Conservation (phyloP, 352 stramenopile genomes). For the Globisporangium ultimum region DNA sequence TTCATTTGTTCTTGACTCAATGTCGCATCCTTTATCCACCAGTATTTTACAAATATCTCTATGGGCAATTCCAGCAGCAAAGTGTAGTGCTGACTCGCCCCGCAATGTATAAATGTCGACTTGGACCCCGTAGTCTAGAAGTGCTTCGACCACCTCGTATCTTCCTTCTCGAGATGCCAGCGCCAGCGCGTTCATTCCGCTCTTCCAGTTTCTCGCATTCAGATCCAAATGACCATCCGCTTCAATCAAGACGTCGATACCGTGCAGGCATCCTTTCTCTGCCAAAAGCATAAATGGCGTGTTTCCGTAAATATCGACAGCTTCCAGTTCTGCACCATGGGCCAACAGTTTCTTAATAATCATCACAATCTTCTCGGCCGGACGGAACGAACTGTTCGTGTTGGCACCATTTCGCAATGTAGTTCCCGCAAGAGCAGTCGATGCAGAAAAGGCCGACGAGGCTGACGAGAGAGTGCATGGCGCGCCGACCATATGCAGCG, state of each 20-base stretch:
- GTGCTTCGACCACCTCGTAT: conserved; percentile 66
- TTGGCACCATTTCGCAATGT: conserved; percentile 17
- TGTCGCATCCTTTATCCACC: conserved; percentile 61
- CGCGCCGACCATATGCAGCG: conserved; percentile 75
- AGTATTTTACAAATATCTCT: conserved; percentile 63
- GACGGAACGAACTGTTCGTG: conserved; percentile 26
- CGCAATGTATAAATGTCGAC: conserved; percentile 56
- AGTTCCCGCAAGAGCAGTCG: conserved; percentile 14
- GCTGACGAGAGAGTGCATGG: conserved; percentile 61
- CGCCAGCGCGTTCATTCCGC: conserved; percentile 70
- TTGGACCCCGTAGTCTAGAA: conserved; percentile 80
- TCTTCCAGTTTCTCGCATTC: conserved; percentile 79
- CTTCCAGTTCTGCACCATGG: conserved; percentile 61
- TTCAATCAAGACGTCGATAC: conserved; percentile 75
- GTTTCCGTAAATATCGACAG: conserved; percentile 79
- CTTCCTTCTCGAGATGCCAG: conserved; percentile 68
- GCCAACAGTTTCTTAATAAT: conserved; percentile 83
- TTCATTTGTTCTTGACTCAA: conserved; percentile 67
- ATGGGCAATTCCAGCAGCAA: conserved; percentile 63
- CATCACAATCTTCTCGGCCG: conserved; percentile 61
- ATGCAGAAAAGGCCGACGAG: conserved; percentile 21
- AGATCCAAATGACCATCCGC: conserved; percentile 64
- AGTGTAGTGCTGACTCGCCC: conserved; percentile 78
- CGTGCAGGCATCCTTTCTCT: conserved; percentile 63
- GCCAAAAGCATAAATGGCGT: conserved; percentile 80